phyloP scores from a whole-genome alignment of 1,284 basidiomycete genomes.

The Athelia psychrophila region DNA sequence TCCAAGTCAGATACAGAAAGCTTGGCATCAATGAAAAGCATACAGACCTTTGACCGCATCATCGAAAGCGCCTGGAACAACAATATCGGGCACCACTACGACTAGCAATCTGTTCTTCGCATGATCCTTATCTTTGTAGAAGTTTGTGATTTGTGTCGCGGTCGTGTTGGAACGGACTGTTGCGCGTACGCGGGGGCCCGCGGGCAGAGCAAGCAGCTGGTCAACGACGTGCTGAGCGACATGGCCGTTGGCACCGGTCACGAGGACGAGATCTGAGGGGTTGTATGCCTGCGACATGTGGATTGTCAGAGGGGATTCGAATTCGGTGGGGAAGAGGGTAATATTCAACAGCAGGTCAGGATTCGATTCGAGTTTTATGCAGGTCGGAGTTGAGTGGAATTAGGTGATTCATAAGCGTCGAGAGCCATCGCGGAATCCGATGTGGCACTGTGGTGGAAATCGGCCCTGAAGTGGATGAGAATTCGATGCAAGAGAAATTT shows the following conservation, averaged over 20 bases:
- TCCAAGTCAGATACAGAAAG: not conserved
- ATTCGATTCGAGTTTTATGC: too few species aligned
- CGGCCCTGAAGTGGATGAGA: too few species aligned
- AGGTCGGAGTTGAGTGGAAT: too few species aligned
- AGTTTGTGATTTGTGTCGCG: not conserved
- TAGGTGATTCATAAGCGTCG: too few species aligned
- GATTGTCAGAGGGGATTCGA: too few species aligned
- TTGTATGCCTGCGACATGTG: not conserved
- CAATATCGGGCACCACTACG: slow-evolving; percentile 1
- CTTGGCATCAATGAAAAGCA: not conserved
- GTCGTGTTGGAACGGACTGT: not conserved
- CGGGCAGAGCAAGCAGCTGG: not conserved
- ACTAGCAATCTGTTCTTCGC: not conserved
- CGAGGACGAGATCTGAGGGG: slow-evolving; percentile 1
- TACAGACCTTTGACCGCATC: slow-evolving; percentile 1
- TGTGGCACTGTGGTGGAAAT: too few species aligned
- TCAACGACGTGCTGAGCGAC: slow-evolving; percentile 2
- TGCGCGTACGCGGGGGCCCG: not conserved
- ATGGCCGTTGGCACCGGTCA: not conserved
- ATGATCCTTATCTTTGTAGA: not conserved
- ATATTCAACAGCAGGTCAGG: too few species aligned
- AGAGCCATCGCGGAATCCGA: too few species aligned
- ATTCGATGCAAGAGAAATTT: too few species aligned
- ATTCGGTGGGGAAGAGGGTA: too few species aligned
- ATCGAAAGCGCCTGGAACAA: not conserved